Evolutionary conservation across 1,284 basidiomycete species (phyloP).

Genomic region (Ganoderma multipileum): DNA sequence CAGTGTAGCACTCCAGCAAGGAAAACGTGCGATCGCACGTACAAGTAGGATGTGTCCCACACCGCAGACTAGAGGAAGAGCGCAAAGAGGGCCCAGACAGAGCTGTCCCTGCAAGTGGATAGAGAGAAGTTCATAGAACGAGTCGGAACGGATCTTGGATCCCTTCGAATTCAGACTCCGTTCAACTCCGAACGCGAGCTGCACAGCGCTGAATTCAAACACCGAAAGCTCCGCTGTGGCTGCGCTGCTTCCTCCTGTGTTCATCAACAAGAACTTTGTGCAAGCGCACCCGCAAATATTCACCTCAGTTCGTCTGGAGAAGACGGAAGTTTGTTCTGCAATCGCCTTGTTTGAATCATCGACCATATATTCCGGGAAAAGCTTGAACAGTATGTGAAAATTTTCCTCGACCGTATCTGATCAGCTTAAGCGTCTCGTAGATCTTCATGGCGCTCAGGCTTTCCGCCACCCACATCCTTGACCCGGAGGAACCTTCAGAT

Average conservation of each 20-base stretch:
- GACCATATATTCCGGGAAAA: background rate
- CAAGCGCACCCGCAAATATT: background rate
- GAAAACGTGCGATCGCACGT: background rate
- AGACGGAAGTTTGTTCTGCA: too few species aligned
- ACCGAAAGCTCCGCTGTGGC: background rate
- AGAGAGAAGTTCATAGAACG: background rate
- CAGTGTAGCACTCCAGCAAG: background rate
- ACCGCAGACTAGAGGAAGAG: too few species aligned
- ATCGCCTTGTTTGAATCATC: background rate
- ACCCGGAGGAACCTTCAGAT: constrained; percentile 5
- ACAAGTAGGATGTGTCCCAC: background rate
- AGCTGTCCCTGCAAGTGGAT: too few species aligned
- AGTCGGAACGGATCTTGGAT: background rate
- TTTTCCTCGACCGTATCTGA: background rate
- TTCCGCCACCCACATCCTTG: constrained; percentile 16
- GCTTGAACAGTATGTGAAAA: background rate
- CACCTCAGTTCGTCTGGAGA: background rate
- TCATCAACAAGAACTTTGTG: background rate
- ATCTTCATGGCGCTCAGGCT: constrained; percentile 26
- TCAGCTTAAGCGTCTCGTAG: constrained; percentile 1
- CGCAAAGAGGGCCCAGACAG: too few species aligned
- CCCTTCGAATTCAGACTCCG: background rate
- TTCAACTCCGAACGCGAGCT: background rate
- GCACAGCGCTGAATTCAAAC: too few species aligned
- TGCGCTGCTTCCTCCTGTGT: background rate